phyloP scores from a whole-genome alignment of 108 stramenopile genomes.

The Cyclotella choctawhatcheeana region DNA sequence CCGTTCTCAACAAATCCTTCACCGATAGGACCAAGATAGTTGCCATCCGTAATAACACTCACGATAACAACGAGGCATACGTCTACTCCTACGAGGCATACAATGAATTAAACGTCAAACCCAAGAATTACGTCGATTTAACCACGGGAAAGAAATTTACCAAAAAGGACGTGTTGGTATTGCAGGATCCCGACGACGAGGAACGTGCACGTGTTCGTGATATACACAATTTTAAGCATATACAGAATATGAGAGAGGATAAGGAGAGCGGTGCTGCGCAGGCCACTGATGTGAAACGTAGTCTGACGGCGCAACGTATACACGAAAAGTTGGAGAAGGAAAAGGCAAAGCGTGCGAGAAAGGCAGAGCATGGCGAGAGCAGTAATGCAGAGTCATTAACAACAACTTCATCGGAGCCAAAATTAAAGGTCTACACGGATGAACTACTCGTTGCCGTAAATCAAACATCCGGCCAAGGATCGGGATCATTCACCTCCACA shows the following conservation, averaged over 20 bases:
- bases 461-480: slow-evolving; percentile 73
- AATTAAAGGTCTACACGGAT: slow-evolving; percentile 58
- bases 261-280: not conserved
- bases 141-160: slow-evolving; percentile 72
- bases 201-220: slow-evolving; percentile 59
- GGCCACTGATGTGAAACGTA: slow-evolving; percentile 61
- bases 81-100: slow-evolving; percentile 89
- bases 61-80: slow-evolving; percentile 71
- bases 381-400: slow-evolving; percentile 5
- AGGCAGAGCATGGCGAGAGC: slow-evolving; percentile 36
- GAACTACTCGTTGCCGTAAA: slow-evolving; percentile 64
- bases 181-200: slow-evolving; percentile 80
- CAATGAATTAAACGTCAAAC: slow-evolving; percentile 82
- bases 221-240: slow-evolving; percentile 80
- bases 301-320: slow-evolving; percentile 80
- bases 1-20: slow-evolving; percentile 95
- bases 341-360: slow-evolving; percentile 48
- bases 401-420: slow-evolving; percentile 8
- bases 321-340: slow-evolving; percentile 78
- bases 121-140: slow-evolving; percentile 78
- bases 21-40: slow-evolving; percentile 87
- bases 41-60: slow-evolving; percentile 82
- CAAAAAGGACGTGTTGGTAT: slow-evolving; percentile 73
- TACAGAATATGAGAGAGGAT: slow-evolving; percentile 51
- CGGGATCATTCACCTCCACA: slow-evolving; percentile 80